These are phyloP conservation scores for Erodium trifolium DNA, from an alignment of 441 rosid species.

Conservation along the genomic window DNA sequence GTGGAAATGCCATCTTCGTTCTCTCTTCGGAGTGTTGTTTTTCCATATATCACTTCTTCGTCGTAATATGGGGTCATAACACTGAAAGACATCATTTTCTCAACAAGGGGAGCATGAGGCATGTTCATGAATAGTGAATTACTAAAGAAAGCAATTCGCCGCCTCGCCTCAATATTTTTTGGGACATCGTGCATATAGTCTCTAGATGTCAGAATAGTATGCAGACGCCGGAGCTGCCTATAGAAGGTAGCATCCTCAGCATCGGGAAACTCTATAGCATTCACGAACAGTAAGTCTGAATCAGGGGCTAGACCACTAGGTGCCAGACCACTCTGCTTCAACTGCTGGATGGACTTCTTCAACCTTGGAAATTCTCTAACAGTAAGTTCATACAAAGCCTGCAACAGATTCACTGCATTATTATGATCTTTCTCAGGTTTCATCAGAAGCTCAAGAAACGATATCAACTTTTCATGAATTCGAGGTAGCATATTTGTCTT, in stretches of 20 bases:
- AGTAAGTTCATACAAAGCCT: conserved; percentile 11
- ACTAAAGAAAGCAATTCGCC: conserved; percentile 11
- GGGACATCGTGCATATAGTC: conserved; percentile 17
- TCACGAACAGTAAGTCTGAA: conserved; percentile 6
- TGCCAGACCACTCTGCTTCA: conserved; percentile 12
- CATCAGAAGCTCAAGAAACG: conserved; percentile 5
- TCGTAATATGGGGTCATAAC: conserved; percentile 14
- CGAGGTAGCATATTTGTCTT: not conserved
- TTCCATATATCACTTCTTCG: conserved; percentile 14
- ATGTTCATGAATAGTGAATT: conserved; percentile 15
- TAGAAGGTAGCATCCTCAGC: not conserved
- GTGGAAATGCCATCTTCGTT: conserved; percentile 15
- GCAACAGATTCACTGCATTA: conserved; percentile 12
- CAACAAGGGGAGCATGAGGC: conserved; percentile 17
- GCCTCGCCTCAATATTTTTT: conserved; percentile 10
- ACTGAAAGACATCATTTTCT: conserved; percentile 16
- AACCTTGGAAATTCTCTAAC: conserved; percentile 12
- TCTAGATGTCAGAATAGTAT: conserved; percentile 9
- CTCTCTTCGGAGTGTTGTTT: conserved; percentile 3
- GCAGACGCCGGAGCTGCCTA: conserved; percentile 14
- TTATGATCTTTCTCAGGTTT: conserved; percentile 10
- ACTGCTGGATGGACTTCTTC: not conserved
- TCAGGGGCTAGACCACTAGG: not conserved
- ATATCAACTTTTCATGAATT: conserved; percentile 11
- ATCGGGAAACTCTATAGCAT: conserved; percentile 13